Base-by-base conservation (phyloP, 2,329 filamentous ascomycete genomes). In the Fusarium chaquense region DNA sequence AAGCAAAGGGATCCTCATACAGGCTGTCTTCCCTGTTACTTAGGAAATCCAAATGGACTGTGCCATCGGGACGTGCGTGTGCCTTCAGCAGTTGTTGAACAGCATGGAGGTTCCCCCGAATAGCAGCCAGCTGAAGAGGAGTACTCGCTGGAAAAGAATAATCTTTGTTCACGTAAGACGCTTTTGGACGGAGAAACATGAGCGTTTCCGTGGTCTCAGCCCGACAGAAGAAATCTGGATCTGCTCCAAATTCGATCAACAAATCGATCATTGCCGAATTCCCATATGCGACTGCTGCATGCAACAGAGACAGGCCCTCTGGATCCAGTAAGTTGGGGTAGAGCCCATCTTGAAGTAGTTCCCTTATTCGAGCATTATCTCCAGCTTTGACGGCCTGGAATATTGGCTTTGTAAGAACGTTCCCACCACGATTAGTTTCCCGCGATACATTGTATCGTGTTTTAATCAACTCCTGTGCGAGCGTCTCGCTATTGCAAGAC, bases 11-110 rank as follows among this genome's bases (percentile, higher is more conserved):
- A 5, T 7, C 6, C 11, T 15, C 3, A 3, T 22, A 7, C 7
- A 6, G n/a, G 13, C 0, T 2, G 2, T 15, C 10, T 43, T 15
- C 11, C 2, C 2, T 16, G 1, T 26, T 1, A 2, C 11, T 5
- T 2, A 5, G 11, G 5, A 44, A 6, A 2, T 3, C 28, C 11
- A 32, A 12, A 22, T 4, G 0, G 3, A 24, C 8, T n/a, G 2
- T 44, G 3, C 8, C 50, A 8, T 53, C 2, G 0, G 28, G 38
- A 4, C 43, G 4, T 18, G 38, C 20, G 4, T 26, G 38, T 8
- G n/a, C 50, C 32, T 24, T 16, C 16, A 53, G n/a, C n/a, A 53
- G 38, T 2, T n/a, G 50, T 16, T 4, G 2, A 32, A 24, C 50
- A 2, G 43, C 11, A 10, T 11, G 3, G 7, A 11, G 2, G 0